Evolutionary conservation across 192 early-diverging fungal species (phyloP), one percentile per base, ranked within the genome.

Genomic region (Podila horticola): DNA sequence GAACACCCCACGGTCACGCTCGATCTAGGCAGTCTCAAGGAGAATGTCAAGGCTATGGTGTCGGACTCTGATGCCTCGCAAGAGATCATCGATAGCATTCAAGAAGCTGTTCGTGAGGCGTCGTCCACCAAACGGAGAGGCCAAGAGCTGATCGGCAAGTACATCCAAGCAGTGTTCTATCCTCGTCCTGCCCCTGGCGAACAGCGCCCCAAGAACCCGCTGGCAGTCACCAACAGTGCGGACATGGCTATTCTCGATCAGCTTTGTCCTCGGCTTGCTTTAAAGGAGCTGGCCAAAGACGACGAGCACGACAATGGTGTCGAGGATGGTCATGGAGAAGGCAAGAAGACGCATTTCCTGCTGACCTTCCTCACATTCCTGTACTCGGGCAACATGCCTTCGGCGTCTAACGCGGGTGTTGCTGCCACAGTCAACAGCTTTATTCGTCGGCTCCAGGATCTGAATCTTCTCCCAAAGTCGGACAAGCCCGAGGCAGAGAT

Each of bases 1-100:
- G 69, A 71, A 38, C 61, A 71, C 26, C 69, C 69, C 13, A 71
- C 33, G 17, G 61, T 71, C 61, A 63, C 61, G n/a, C 61, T 71
- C 29, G 29, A 63, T 38, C 31, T 63, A 13, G 61, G 41, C 24
- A 6, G 20, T 31, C 61, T 71, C 63, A 34, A 34, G 33, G 33
- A 34, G 33, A 34, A 34, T 34, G 6, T 34, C 33, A 6, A 34
- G 33, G 33, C 33, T 34, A 6, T 6, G 33, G 33, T 34, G 33
- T 34, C 33, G 6, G 33, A 34, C 33, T 34, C 33, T 34, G 33
- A 6, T 34, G 6, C 33, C 33, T 34, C 33, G 6, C 33, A 34
- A 34, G 33, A 5, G 33, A 34, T 34, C 33, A 34, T 34, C 6
- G 33, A 34, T 34, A 2, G 33, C 33, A 34, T 52, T 52, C 51